Evolutionary conservation across 257 asterid species (phyloP), one percentile per base, ranked within the genome.

Genomic region (Solanum piurae): DNA sequence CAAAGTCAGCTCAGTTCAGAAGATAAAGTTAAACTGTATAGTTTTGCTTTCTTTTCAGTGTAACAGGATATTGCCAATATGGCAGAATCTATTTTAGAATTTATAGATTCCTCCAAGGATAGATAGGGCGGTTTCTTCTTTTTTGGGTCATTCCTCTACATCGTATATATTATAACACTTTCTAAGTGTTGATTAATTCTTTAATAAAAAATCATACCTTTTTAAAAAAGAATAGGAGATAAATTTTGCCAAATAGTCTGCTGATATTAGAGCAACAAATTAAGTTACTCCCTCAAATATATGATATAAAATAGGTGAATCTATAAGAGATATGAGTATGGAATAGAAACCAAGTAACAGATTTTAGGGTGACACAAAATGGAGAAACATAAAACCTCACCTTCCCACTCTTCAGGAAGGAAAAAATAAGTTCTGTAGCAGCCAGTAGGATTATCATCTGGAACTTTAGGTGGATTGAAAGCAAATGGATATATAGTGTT

Each of bases 361-460:
- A 80, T 18, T 46, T 14, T 46, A 29, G 29, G 68, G 29, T 2
- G 42, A 46, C 11, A 79, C 85, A 80, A 80, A 80, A 12, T 80
- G 20, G 10, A 44, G 34, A 80, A 85, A 25, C 18, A 85, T 6
- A 86, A 87, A 90, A 88, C 20, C 94, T 87, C 86, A 97, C 99
- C 99, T 92, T 94, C 96, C 99, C 99, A 97, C 87, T 97, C 98
- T 89, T 93, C 94, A 21, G 99, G 99, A 89, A 97, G 92, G 88
- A 84, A 74, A 92, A 97, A 97, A 87, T 88, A 77, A 84, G 96
- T 95, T 87, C 99, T 93, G 94, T 97, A 97, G 94, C 98, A 95
- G 89, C 99, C 99, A 86, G 98, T 94, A 60, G 99, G 99, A 91
- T 97, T 97, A 86, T 93, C 97, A 52, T 95, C 98, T 6, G 99